These are phyloP conservation scores for Aquilaria agallochum DNA, from an alignment of 441 rosid species.

Conservation along the genomic window DNA sequence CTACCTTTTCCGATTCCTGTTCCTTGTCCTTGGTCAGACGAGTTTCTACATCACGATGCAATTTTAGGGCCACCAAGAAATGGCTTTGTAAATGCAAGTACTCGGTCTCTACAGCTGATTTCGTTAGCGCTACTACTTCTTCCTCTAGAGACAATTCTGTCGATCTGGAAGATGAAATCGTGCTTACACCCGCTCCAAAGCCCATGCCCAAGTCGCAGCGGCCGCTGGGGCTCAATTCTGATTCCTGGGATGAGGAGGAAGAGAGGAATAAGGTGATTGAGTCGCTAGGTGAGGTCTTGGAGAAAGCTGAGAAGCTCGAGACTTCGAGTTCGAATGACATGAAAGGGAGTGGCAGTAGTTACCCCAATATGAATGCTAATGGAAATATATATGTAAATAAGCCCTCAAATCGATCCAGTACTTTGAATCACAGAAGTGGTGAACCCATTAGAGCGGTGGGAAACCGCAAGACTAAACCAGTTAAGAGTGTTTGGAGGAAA, in stretches of 20 bases:
- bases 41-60: constrained; percentile 54
- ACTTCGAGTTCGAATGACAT: constrained; percentile 28
- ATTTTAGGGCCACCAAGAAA: constrained; percentile 39
- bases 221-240: constrained; percentile 27
- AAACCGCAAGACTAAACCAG: constrained; percentile 47
- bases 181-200: constrained; percentile 81
- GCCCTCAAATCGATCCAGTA: constrained; percentile 24
- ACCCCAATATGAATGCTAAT: constrained; percentile 18
- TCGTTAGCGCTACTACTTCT: constrained; percentile 52
- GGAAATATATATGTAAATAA: constrained; percentile 28
- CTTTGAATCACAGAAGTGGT: constrained; percentile 26
- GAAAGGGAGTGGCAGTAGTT: constrained; percentile 25
- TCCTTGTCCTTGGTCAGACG: constrained; percentile 50
- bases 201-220: constrained; percentile 59
- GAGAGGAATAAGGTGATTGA: constrained; percentile 76
- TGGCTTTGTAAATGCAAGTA: constrained; percentile 89
- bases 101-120: constrained; percentile 71
- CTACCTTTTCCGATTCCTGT: constrained; percentile 46
- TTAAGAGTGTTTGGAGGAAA: constrained; percentile 96
- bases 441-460: constrained; percentile 24
- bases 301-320: constrained; percentile 81
- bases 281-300: constrained; percentile 87
- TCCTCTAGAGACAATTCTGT: constrained; percentile 42
- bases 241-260: constrained; percentile 35
- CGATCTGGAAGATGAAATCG: constrained; percentile 45